Conservation (phyloP, 805 yeast genomes). For the Sugiyamaella mastotermitis region DNA sequence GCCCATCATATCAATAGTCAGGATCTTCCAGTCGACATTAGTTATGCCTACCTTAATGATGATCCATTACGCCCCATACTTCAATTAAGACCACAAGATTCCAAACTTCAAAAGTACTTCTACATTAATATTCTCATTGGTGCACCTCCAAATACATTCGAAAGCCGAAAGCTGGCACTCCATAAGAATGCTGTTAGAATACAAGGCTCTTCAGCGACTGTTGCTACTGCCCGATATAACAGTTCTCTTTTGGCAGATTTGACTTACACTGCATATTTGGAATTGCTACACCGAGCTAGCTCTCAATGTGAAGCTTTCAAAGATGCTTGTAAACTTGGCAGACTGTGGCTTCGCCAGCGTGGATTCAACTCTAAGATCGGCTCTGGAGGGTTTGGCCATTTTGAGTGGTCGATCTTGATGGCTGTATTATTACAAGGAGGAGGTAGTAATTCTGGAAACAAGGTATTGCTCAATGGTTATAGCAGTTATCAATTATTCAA, state of each 20-base stretch:
- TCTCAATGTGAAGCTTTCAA: slow-evolving; percentile 73
- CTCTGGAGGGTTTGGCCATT: slow-evolving; percentile 84
- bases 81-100: slow-evolving; percentile 39
- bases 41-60: slow-evolving; percentile 67
- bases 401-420: slow-evolving; percentile 79
- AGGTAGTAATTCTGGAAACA: slow-evolving; percentile 70
- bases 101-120: slow-evolving; percentile 45
- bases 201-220: slow-evolving; percentile 28
- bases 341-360: slow-evolving; percentile 85
- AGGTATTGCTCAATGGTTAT: slow-evolving; percentile 76
- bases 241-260: slow-evolving; percentile 68
- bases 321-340: slow-evolving; percentile 82
- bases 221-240: slow-evolving; percentile 52
- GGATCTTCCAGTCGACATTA: slow-evolving; percentile 39
- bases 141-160: slow-evolving; percentile 65
- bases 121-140: slow-evolving; percentile 68
- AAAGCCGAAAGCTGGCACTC: slow-evolving; percentile 67
- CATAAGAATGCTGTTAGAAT: slow-evolving; percentile 78
- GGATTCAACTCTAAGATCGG: slow-evolving; percentile 62
- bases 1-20: slow-evolving; percentile 13
- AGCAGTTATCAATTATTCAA: slow-evolving; percentile 91
- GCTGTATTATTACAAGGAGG: slow-evolving; percentile 74
- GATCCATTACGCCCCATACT: slow-evolving; percentile 74
- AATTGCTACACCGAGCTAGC: slow-evolving; percentile 68
- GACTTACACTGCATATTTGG: slow-evolving; percentile 61